phyloP scores from a whole-genome alignment of 2,329 filamentous ascomycete species.

The Beauveria varroae region DNA sequence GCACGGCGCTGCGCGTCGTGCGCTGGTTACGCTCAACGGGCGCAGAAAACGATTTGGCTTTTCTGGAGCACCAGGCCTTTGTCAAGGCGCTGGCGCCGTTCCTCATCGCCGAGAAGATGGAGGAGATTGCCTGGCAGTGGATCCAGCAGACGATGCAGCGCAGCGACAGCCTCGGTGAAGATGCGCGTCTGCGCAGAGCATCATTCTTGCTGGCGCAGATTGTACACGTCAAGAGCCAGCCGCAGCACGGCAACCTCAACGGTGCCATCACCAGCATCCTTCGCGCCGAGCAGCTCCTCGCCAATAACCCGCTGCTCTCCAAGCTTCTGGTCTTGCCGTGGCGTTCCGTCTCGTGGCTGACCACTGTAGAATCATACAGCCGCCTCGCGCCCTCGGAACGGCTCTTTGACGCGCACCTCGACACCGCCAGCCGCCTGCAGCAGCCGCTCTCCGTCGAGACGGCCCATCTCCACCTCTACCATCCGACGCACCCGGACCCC shows the following conservation, averaged over 20 bases:
- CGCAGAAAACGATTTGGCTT: conserved; percentile 36
- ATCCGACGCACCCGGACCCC: conserved; percentile 43
- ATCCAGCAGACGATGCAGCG: conserved; percentile 31
- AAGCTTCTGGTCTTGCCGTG: conserved; percentile 35
- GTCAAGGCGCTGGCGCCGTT: conserved; percentile 38
- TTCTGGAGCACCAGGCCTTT: conserved; percentile 33
- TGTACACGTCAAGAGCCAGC: conserved; percentile 34
- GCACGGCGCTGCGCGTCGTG: conserved; percentile 40
- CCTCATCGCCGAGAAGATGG: conserved; percentile 44
- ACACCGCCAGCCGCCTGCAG: conserved; percentile 34
- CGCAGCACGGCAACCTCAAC: conserved; percentile 37
- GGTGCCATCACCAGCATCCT: conserved; percentile 41
- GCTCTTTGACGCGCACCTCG: conserved; percentile 46
- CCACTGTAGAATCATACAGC: conserved; percentile 43
- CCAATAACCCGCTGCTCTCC: conserved; percentile 26
- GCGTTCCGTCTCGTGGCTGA: conserved; percentile 41
- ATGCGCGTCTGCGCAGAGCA: neutral
- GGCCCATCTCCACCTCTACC: conserved; percentile 48
- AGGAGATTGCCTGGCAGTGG: conserved; percentile 47
- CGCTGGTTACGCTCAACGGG: conserved; percentile 48
- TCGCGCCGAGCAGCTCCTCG: conserved; percentile 37
- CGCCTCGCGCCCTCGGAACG: conserved; percentile 36
- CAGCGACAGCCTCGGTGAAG: conserved; percentile 18
- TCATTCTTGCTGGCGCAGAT: conserved; percentile 32
- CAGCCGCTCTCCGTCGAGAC: conserved; percentile 34